Conservation (phyloP, 352 stramenopile genomes). For the Globisporangium orthogonon region DNA sequence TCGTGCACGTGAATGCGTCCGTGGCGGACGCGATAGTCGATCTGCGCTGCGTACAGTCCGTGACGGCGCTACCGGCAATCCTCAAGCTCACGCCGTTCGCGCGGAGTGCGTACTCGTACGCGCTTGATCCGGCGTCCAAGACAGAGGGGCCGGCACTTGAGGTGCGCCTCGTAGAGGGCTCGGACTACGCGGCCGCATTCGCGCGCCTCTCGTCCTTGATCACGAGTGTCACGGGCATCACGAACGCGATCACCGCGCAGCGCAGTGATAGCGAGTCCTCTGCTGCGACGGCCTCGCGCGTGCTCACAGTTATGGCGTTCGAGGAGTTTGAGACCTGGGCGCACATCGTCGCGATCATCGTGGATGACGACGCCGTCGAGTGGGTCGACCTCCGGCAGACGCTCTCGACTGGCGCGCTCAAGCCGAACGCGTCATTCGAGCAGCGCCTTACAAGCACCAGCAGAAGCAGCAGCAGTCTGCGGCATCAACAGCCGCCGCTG, state of each 20-base stretch:
- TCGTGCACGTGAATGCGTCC: slow-evolving; percentile 42
- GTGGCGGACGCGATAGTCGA: slow-evolving; percentile 37
- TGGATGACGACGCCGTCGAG: slow-evolving; percentile 56
- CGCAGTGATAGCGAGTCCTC: slow-evolving; percentile 11
- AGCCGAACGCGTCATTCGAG: slow-evolving; percentile 25
- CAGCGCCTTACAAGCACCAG: slow-evolving; percentile 28
- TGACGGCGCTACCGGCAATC: slow-evolving; percentile 49
- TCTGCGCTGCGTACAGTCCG: slow-evolving; percentile 40
- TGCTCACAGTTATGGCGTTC: slow-evolving; percentile 31
- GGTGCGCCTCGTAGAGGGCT: slow-evolving; percentile 37
- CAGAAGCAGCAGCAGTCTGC: background rate
- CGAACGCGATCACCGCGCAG: slow-evolving; percentile 30
- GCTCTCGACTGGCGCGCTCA: slow-evolving; percentile 33
- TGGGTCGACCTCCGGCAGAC: slow-evolving; percentile 60
- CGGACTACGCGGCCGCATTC: slow-evolving; percentile 18
- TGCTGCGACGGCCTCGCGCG: slow-evolving; percentile 14
- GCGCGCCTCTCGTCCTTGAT: slow-evolving; percentile 23
- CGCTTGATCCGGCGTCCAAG: slow-evolving; percentile 13
- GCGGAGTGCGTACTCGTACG: slow-evolving; percentile 37
- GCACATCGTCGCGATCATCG: slow-evolving; percentile 31
- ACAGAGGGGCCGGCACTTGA: slow-evolving; percentile 34
- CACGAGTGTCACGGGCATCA: slow-evolving; percentile 32
- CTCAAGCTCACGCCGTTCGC: slow-evolving; percentile 73
- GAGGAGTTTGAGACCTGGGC: slow-evolving; percentile 62
- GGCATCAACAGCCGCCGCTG: too few species aligned